phyloP scores from a whole-genome alignment of 345 rosid species.

The Atalantia buxifolia region DNA sequence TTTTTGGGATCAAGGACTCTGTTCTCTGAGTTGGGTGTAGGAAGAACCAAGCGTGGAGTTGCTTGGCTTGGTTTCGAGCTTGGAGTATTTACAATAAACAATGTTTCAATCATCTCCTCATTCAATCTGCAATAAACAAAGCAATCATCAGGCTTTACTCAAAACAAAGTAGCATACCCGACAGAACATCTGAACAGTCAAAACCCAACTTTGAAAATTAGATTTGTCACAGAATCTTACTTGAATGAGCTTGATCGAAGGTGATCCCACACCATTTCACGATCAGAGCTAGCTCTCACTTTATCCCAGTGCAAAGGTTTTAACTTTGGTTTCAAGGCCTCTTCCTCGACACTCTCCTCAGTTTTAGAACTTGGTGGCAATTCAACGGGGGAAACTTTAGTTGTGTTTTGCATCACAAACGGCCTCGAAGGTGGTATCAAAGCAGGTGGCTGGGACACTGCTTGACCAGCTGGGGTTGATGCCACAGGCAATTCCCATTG shows the following conservation, averaged over 20 bases:
- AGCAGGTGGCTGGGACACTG: conserved; percentile 51
- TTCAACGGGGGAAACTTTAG: conserved; percentile 38
- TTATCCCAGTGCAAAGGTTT: conserved; percentile 96
- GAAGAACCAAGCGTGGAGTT: conserved; percentile 55
- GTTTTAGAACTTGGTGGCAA: conserved; percentile 32
- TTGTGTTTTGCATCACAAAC: conserved; percentile 43
- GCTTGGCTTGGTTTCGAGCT: conserved; percentile 48
- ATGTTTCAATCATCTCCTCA: conserved; percentile 84
- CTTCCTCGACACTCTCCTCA: conserved; percentile 39
- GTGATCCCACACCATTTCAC: conserved; percentile 97
- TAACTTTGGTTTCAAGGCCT: conserved; percentile 60
- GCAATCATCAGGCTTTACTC: not conserved
- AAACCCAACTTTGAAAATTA: not conserved
- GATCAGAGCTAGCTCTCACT: conserved; percentile 95
- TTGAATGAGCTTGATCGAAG: conserved; percentile 75
- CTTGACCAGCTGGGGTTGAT: conserved; percentile 31
- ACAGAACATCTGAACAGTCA: not conserved
- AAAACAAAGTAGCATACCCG: not conserved
- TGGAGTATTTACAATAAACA: conserved; percentile 67
- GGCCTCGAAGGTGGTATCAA: conserved; percentile 69
- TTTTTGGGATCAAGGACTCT: conserved; percentile 93
- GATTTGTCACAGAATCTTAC: conserved; percentile 33
- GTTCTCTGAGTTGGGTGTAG: conserved; percentile 60
- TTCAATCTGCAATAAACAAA: conserved; percentile 59
- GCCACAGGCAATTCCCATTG: conserved; percentile 33